Percentiles rank a stretch among this genome's conserved stretches.
These are phyloP conservation scores for Colletotrichum trifolii DNA, from an alignment of 2,329 filamentous ascomycete species.

Conservation along the genomic window DNA sequence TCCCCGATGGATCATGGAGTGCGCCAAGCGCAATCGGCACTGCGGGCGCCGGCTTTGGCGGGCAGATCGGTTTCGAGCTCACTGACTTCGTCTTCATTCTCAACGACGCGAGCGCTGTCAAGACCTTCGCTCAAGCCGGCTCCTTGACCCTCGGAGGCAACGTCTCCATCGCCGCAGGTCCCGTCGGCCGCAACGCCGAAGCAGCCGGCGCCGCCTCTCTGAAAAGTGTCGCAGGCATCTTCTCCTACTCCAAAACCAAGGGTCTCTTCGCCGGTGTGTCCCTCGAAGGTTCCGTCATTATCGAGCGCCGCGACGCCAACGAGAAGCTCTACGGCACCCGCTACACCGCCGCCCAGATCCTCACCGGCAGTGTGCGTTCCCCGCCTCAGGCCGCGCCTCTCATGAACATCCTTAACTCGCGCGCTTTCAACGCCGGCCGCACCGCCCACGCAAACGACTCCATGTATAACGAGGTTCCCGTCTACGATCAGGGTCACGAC, in stretches of 20 bases:
- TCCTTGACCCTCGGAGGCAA: slow-evolving; percentile 95
- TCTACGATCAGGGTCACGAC: slow-evolving; percentile 87
- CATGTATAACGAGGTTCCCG: slow-evolving; percentile 94
- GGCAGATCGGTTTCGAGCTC: slow-evolving; percentile 87
- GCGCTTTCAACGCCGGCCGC: slow-evolving; percentile 77
- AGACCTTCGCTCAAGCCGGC: slow-evolving; percentile 92
- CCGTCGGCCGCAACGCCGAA: slow-evolving; percentile 93
- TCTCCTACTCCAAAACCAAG: slow-evolving; percentile 98
- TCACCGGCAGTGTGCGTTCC: slow-evolving; percentile 80
- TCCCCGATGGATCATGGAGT: slow-evolving; percentile 82
- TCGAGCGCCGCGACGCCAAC: slow-evolving; percentile 96
- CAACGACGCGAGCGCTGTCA: slow-evolving; percentile 89
- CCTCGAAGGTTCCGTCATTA: slow-evolving; percentile 90
- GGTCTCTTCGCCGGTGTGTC: slow-evolving; percentile 96
- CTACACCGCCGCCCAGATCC: slow-evolving; percentile 83
- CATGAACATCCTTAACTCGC: slow-evolving; percentile 85
- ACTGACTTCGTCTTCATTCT: slow-evolving; percentile 98
- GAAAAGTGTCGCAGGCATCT: slow-evolving; percentile 89
- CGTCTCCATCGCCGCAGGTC: slow-evolving; percentile 93
- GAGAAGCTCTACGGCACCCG: slow-evolving; percentile 92
- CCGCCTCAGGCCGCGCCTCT: slow-evolving; percentile 87
- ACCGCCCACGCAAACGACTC: slow-evolving; percentile 61
- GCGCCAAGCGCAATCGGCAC: slow-evolving; percentile 85
- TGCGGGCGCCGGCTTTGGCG: slow-evolving; percentile 83
- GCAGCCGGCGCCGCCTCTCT: slow-evolving; percentile 93